Evolutionary conservation across 108 stramenopile species (phyloP).

Genomic region (Asterionellopsis glacialis): DNA sequence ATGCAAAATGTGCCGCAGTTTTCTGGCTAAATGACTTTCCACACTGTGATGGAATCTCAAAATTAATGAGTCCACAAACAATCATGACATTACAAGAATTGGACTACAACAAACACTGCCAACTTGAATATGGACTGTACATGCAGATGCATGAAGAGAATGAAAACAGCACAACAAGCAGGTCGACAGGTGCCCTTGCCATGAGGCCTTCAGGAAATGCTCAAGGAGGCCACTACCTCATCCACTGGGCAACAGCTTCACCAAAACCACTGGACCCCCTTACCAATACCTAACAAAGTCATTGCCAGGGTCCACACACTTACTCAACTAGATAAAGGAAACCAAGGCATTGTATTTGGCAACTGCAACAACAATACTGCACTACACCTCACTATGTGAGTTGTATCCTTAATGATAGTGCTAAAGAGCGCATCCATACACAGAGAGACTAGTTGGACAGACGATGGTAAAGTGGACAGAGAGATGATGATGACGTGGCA

Average conservation of each 20-base stretch:
- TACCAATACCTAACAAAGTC: conserved; percentile 34
- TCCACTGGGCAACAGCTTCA: conserved; percentile 13
- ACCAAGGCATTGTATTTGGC: no score
- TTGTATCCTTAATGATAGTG: no score
- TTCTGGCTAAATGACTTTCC: conserved; percentile 40
- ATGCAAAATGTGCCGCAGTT: conserved; percentile 30
- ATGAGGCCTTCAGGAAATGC: conserved; percentile 17
- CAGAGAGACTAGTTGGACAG: no score
- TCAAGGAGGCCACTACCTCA: conserved; percentile 34
- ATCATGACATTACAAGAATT: conserved; percentile 5
- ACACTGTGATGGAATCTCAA: conserved; percentile 22
- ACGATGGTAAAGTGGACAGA: no score
- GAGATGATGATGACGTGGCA: no score
- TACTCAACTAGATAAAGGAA: no score
- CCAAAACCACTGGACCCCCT: conserved; percentile 7
- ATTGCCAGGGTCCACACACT: conserved; percentile 24
- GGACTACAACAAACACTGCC: conserved; percentile 8
- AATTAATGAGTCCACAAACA: conserved; percentile 18
- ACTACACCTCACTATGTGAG: no score
- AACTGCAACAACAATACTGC: no score
- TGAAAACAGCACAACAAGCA: conserved; percentile 22
- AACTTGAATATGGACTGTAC: conserved; percentile 28
- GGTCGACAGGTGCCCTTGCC: conserved; percentile 27
- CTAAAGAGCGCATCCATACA: no score
- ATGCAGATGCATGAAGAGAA: conserved; percentile 31